Percentiles rank a stretch among this genome's conserved stretches.
Conservation (phyloP, 345 rosid genomes). For the Eucalyptus curtisii region DNA sequence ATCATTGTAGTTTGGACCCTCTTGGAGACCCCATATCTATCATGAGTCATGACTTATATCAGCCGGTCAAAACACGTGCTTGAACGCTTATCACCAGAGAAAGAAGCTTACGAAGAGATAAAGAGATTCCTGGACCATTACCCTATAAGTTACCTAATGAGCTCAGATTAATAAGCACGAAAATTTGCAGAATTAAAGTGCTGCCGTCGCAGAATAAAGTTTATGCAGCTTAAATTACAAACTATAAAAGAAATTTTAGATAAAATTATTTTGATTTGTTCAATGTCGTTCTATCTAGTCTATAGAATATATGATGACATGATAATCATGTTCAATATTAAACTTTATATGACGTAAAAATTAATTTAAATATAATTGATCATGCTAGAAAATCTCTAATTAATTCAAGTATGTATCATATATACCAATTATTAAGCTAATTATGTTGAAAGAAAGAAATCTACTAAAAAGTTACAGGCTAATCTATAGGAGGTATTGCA, state of each 20-base stretch:
- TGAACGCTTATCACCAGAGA: not conserved
- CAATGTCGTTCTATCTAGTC: not conserved
- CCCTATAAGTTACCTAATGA: too few relatives aligned
- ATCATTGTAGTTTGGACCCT: not conserved
- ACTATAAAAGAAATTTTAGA: too few relatives aligned
- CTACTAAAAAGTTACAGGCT: too few relatives aligned
- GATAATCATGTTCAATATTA: not conserved
- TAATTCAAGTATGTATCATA: too few relatives aligned
- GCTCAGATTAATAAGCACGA: not conserved
- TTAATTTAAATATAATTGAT: not conserved
- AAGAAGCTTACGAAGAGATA: not conserved
- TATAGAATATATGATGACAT: not conserved
- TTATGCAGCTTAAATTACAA: not conserved
- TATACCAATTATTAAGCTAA: too few relatives aligned
- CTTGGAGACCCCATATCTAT: not conserved
- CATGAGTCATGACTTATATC: not conserved
- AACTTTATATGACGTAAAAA: too few relatives aligned
- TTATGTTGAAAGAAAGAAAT: too few relatives aligned
- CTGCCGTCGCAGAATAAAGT: not conserved
- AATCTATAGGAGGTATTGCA: not conserved
- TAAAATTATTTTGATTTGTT: too few relatives aligned
- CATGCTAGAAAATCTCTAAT: not conserved
- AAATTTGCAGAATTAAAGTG: not conserved
- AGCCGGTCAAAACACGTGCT: not conserved
- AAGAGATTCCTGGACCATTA: not conserved